Conservation (phyloP, 2,329 filamentous ascomycete genomes). For the Pseudonectria buxi region DNA sequence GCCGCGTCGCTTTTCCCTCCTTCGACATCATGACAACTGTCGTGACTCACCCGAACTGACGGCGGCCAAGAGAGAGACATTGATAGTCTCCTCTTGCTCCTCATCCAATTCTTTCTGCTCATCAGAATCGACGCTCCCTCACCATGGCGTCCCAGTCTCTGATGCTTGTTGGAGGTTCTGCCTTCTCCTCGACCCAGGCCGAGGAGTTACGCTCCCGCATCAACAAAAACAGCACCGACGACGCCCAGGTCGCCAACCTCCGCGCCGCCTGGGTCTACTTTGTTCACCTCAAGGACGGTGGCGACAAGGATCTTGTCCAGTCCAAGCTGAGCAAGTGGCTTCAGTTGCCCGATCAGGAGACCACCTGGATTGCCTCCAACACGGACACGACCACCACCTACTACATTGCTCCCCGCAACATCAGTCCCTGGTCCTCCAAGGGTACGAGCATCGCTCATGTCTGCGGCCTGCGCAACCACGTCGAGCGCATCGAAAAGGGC, state of each 20-base stretch:
- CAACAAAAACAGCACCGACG: slow-evolving; percentile 25
- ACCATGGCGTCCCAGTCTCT: slow-evolving; percentile 6
- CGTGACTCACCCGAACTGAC: too few relatives aligned
- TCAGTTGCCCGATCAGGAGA: slow-evolving; percentile 6
- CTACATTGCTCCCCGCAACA: slow-evolving; percentile 69
- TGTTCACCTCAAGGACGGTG: slow-evolving; percentile 43
- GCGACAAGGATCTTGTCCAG: slow-evolving; percentile 37
- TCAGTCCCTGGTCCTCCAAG: slow-evolving; percentile 25
- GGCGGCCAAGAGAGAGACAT: too few relatives aligned
- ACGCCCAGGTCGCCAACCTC: slow-evolving; percentile 34
- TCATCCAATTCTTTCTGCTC: too few relatives aligned
- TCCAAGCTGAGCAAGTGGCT: slow-evolving; percentile 21
- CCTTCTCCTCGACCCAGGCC: slow-evolving; percentile 16
- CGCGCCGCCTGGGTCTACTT: slow-evolving; percentile 53
- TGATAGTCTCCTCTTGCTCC: too few relatives aligned
- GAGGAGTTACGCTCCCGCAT: slow-evolving; percentile 30
- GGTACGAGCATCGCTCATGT: background rate
- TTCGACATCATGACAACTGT: too few relatives aligned
- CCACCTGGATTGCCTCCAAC: slow-evolving; percentile 7
- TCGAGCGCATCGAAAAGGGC: slow-evolving; percentile 80
- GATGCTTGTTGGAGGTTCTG: slow-evolving; percentile 11
- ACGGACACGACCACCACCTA: slow-evolving; percentile 45
- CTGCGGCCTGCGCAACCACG: slow-evolving; percentile 30
- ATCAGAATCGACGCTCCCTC: background rate
- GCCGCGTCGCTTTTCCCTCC: too few relatives aligned